Base-by-base conservation (phyloP, 306 rosid species). In the Cicer pinnatifidum region DNA sequence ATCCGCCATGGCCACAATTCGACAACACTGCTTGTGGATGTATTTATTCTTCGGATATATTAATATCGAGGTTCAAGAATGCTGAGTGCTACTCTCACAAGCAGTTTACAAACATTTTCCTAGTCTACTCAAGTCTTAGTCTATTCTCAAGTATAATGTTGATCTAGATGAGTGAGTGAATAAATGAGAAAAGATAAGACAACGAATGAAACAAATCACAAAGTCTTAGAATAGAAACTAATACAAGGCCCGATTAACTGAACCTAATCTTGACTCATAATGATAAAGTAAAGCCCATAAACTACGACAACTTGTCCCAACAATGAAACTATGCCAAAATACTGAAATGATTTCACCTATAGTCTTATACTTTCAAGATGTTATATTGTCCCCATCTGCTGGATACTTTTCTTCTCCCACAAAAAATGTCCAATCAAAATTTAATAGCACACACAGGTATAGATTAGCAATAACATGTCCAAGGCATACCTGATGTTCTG, bases 401-500 rank as follows among this genome's bases (percentile, higher is more conserved):
- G 67, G 62, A 64, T 56, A 50, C 16, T 51, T 63, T 28, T 12
- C 28, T 65, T 10, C 63, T 43, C 77, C 51, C 28, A 63, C 71
- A 63, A 50, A 8, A 73, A 37, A 47, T 2, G 46, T 64, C 59
- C 7, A 33, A 70, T 28, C 51, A 62, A 23, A 74, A 50, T 50
- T 38, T n/a, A 48, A 9, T 4, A 7, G 43, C 62, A 70, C 23
- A 16, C 23, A 12, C 11, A 17, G 33, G 0, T 41, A 23, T 23
- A 64, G 53, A 67, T 67, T 67, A 80, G 75, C 66, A 45, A 53
- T 46, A 53, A 51, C 5, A 40, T 64, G 35, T 9, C 39, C 45
- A 58, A 56, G 67, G 53, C 74, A 64, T 85, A 94, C 99, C 93
- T 91, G 99, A 81, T 94, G 99, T 76, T 91, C 93, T 1, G 95